phyloP scores from a whole-genome alignment of 768 basidiomycete genomes.

The Leccinum incarnatum region DNA sequence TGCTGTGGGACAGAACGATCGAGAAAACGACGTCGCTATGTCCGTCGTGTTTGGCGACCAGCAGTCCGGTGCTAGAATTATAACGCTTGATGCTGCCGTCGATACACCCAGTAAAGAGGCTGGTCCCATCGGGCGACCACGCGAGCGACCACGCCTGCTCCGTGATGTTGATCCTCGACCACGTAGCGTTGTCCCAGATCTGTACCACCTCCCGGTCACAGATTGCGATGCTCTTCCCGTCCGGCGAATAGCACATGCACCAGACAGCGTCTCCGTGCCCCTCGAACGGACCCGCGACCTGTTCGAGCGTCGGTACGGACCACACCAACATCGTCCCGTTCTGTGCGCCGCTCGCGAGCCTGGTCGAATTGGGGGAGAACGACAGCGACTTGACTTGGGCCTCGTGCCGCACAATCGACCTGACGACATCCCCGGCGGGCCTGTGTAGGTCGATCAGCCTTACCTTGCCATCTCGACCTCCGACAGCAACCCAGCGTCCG shows the following conservation, averaged over 20 bases:
- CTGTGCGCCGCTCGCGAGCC: conserved; percentile 15
- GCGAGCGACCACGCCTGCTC: conserved; percentile 22
- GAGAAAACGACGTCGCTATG: conserved; percentile 21
- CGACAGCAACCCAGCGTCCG: conserved; percentile 16
- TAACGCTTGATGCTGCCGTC: conserved; percentile 16
- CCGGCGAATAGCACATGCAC: conserved; percentile 19
- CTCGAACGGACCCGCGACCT: conserved; percentile 5
- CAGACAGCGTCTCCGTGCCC: conserved; percentile 15
- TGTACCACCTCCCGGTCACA: conserved; percentile 18
- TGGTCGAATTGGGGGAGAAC: conserved; percentile 18
- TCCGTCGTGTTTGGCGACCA: conserved; percentile 1
- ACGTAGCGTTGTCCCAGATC: conserved; percentile 14
- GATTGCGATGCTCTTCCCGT: conserved; percentile 19
- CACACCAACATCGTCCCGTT: conserved; percentile 19
- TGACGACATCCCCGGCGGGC: not conserved
- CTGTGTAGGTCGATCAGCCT: conserved; percentile 3
- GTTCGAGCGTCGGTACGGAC: conserved; percentile 10
- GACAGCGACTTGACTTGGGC: conserved; percentile 12
- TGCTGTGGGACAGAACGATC: conserved; percentile 18
- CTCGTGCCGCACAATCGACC: not conserved
- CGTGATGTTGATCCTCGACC: not conserved
- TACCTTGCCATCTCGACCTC: conserved; percentile 16
- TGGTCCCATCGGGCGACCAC: conserved; percentile 17
- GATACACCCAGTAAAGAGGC: conserved; percentile 18
- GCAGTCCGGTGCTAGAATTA: conserved; percentile 4